Evolutionary conservation across 1,284 basidiomycete species (phyloP), one percentile per base, ranked within the genome.

Genomic region (Cutaneotrichosporon sp.): DNA sequence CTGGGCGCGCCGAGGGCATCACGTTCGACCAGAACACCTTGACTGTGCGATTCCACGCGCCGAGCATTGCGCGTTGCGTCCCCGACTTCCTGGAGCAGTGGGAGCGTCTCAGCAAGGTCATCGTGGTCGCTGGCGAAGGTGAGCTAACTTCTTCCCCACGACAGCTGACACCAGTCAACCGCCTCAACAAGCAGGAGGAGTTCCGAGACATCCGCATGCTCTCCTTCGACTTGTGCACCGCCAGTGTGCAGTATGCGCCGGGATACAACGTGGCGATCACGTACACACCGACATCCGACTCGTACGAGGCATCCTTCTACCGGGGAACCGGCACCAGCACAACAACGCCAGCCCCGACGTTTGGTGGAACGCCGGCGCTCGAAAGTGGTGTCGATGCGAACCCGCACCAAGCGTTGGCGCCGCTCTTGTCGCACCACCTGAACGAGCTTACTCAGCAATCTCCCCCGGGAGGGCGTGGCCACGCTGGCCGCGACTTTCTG

Each of bases 101-200:
- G 90, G 87, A 88, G 46, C 80, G 86, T 35, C 85, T 94, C 29
- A 88, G 87, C 33, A 92, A 90, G 74, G 88, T 93, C 80, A 87
- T 91, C 16, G 86, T 91, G 34, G 89, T 96, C 52, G 89, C 90
- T 6, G 82, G 89, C 59, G 88, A 92, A 78, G 82, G 88, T 86
- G 64, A 61, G 75, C 64, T 11, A 7, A 10, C 11, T 5, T 8
- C 5, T 14, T 7, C 16, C 29, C 26, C 10, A 55, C n/a, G 19
- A 8, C 10, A 25, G 17, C 38, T 41, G 22, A 41, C 38, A 34
- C 14, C 60, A 89, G 88, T 92, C 35, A 86, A 85, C 10, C 84
- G 87, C 64, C 86, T 91, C 81, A 81, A 85, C 39, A 83, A 84
- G 61, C 78, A 80, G 58, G 82, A 80, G 55, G 76, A 78, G 22